Evolutionary conservation across 257 asterid species (phyloP).

Genomic region (Solanum phureja): DNA sequence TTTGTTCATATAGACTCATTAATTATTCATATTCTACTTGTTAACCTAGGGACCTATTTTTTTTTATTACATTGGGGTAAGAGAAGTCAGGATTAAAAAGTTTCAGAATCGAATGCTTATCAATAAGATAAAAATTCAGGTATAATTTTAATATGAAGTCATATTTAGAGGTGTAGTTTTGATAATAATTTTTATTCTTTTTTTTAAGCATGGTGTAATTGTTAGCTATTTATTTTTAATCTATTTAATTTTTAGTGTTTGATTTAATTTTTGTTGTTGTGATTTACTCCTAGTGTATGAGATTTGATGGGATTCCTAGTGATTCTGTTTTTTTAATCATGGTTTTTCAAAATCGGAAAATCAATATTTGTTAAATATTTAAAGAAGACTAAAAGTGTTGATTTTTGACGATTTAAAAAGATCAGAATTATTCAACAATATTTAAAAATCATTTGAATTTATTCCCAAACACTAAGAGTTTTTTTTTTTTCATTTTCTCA

Average conservation of each 20-base stretch:
- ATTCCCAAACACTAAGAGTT: background rate
- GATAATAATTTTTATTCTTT: too few relatives aligned
- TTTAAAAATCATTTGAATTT: background rate
- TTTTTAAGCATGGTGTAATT: background rate
- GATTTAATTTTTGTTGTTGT: background rate
- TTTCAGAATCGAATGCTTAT: background rate
- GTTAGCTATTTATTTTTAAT: too few relatives aligned
- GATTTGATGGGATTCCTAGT: background rate
- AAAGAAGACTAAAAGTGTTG: background rate
- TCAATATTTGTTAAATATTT: background rate
- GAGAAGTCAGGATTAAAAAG: background rate
- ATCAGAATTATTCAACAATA: background rate
- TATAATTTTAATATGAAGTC: background rate
- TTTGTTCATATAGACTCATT: background rate
- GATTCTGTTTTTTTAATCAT: background rate
- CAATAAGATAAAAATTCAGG: background rate
- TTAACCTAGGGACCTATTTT: background rate
- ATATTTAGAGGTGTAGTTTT: background rate
- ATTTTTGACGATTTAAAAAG: background rate
- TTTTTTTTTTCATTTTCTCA: background rate
- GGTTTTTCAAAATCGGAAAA: background rate
- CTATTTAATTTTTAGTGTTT: background rate
- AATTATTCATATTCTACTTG: background rate
- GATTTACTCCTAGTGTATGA: background rate
- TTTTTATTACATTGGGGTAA: background rate